phyloP scores from a whole-genome alignment of 345 rosid species.

The Populus simonii region DNA sequence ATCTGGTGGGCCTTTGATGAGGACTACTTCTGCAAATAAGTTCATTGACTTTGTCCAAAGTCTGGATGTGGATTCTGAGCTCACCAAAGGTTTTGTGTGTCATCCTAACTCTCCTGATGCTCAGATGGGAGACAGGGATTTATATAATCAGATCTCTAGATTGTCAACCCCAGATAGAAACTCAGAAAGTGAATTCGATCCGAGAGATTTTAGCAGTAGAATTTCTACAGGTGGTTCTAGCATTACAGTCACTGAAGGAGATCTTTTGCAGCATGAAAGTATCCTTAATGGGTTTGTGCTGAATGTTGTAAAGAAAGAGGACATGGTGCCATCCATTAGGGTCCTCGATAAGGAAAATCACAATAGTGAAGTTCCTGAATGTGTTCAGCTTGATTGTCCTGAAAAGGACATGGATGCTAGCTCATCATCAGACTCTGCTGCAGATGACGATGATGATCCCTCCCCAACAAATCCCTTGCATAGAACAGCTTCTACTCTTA shows the following conservation, averaged over 20 bases:
- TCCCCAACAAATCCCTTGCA: neutral
- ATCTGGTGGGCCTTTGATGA: constrained; percentile 96
- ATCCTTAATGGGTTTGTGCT: constrained; percentile 65
- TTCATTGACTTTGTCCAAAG: constrained; percentile 74
- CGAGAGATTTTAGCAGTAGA: constrained; percentile 37
- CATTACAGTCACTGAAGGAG: constrained; percentile 72
- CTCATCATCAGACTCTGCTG: constrained; percentile 57
- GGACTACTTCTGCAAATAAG: constrained; percentile 81
- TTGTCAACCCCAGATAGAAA: constrained; percentile 42
- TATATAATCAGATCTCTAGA: constrained; percentile 35
- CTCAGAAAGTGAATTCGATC: constrained; percentile 46
- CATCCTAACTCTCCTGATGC: constrained; percentile 43
- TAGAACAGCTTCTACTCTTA: constrained; percentile 4
- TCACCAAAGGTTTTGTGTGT: constrained; percentile 42
- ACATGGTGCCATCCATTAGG: constrained; percentile 40
- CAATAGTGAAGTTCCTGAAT: constrained; percentile 52
- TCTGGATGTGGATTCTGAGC: constrained; percentile 58
- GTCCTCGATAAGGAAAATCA: constrained; percentile 35
- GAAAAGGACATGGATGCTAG: constrained; percentile 63
- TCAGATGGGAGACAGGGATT: constrained; percentile 46
- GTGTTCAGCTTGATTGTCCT: constrained; percentile 58
- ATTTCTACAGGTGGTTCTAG: constrained; percentile 38
- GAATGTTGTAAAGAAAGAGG: constrained; percentile 66
- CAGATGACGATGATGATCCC: constrained; percentile 10
- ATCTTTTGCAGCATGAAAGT: constrained; percentile 75